A percentile compares a stretch with the other conserved stretches of the same genome.
Evolutionary conservation across 2,329 filamentous ascomycete genomes (phyloP).

Genomic region (Colletotrichum salicis): DNA sequence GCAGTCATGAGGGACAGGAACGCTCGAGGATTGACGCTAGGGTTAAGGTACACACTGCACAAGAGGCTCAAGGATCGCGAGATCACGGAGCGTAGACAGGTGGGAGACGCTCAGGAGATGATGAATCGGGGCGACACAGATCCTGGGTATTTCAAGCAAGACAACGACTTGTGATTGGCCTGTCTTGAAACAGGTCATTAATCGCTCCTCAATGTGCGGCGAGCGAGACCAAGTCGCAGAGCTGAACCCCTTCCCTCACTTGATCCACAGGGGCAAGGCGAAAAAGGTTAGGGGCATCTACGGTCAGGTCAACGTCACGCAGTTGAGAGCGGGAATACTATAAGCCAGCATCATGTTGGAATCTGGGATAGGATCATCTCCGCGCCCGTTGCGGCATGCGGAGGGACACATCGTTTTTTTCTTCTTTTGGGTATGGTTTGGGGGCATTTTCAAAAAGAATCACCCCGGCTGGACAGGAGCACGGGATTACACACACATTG

Average conservation of each 20-base stretch:
- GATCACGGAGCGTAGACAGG: constrained; percentile 87
- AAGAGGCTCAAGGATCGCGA: constrained; percentile 78
- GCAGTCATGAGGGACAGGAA: constrained; percentile 83
- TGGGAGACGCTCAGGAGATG: constrained; percentile 85
- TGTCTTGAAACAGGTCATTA: background rate
- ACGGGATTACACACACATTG: constrained; percentile 8
- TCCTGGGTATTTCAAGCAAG: constrained; percentile 41
- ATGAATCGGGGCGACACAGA: constrained; percentile 62
- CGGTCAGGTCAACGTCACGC: background rate
- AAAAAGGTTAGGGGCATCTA: background rate
- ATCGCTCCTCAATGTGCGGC: constrained; percentile 5
- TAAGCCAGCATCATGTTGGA: constrained; percentile 14
- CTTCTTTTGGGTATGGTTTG: constrained; percentile 21
- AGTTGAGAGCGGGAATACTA: background rate
- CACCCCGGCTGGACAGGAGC: constrained; percentile 19
- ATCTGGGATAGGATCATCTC: background rate
- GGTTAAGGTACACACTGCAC: constrained; percentile 67
- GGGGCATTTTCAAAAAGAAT: constrained; percentile 24
- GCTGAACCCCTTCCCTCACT: background rate
- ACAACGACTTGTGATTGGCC: constrained; percentile 47
- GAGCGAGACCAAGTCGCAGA: background rate
- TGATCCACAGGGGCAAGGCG: background rate
- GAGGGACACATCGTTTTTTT: background rate
- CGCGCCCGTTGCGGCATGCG: background rate
- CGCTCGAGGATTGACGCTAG: constrained; percentile 73